Evolutionary conservation across 352 stramenopile species (phyloP).

Genomic region (Globisporangium canariense): DNA sequence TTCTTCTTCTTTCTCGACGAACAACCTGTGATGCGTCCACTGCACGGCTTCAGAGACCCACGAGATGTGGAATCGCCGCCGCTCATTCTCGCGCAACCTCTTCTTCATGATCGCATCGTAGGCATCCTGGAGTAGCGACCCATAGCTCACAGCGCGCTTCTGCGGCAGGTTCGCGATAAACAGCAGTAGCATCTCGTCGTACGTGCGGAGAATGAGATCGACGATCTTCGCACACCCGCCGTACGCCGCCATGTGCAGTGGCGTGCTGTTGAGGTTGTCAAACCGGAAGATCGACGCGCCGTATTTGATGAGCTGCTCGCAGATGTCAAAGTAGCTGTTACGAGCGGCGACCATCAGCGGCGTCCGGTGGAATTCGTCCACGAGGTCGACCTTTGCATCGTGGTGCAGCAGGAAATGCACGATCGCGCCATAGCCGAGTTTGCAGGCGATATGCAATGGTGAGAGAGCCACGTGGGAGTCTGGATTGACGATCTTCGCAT

Average conservation of each 20-base stretch:
- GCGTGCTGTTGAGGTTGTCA: conserved; percentile 67
- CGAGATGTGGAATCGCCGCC: conserved; percentile 53
- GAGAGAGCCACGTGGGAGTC: conserved; percentile 34
- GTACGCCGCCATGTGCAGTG: conserved; percentile 63
- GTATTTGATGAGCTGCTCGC: conserved; percentile 35
- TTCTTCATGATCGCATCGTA: conserved; percentile 47
- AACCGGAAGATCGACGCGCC: conserved; percentile 40
- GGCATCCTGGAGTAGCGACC: conserved; percentile 30
- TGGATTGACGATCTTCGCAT: conserved; percentile 32
- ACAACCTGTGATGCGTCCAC: conserved; percentile 40
- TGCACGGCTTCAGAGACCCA: conserved; percentile 59
- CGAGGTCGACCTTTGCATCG: conserved; percentile 39
- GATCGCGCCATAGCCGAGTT: conserved; percentile 36
- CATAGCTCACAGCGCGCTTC: conserved; percentile 27
- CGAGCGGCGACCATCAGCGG: conserved; percentile 60
- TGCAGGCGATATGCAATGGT: conserved; percentile 56
- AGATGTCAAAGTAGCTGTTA: conserved; percentile 48
- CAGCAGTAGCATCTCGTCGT: conserved; percentile 46
- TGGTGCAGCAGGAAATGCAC: conserved; percentile 44
- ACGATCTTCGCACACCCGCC: conserved; percentile 39
- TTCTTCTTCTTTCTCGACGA: neutral
- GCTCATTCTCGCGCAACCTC: conserved; percentile 66
- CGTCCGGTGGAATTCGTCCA: conserved; percentile 54
- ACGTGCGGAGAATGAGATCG: conserved; percentile 37
- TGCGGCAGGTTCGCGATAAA: conserved; percentile 42